A percentile compares a stretch with the other conserved stretches of the same genome.
These are phyloP conservation scores for Thamnidium elegans DNA, from an alignment of 192 early-diverging fungal species.

Conservation along the genomic window DNA sequence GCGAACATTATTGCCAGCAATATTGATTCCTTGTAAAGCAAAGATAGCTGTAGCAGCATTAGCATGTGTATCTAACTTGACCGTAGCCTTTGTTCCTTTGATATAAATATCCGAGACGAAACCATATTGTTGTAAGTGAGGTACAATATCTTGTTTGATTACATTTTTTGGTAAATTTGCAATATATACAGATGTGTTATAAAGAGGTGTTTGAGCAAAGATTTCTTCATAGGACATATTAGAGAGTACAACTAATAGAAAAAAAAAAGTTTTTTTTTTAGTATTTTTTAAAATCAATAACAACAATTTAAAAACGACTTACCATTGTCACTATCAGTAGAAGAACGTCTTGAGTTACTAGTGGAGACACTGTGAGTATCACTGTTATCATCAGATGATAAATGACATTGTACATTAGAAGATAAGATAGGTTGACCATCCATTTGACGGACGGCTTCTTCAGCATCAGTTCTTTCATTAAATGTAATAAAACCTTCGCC, in stretches of 20 bases:
- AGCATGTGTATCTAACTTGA: slow-evolving; percentile 82
- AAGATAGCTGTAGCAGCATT: slow-evolving; percentile 86
- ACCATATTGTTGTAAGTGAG: slow-evolving; percentile 78
- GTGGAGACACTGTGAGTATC: neutral
- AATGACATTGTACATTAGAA: slow-evolving; percentile 80
- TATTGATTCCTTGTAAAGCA: slow-evolving; percentile 63
- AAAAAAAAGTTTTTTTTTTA: slow-evolving; percentile 1
- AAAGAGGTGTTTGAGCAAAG: slow-evolving; percentile 69
- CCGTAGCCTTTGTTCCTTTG: slow-evolving; percentile 76
- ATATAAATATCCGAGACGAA: slow-evolving; percentile 75
- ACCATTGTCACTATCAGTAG: slow-evolving; percentile 12
- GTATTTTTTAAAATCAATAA: too few relatives aligned
- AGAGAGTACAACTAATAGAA: slow-evolving; percentile 9
- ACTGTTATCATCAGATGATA: slow-evolving; percentile 74
- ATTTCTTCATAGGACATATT: slow-evolving; percentile 68
- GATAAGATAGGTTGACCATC: slow-evolving; percentile 83
- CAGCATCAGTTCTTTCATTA: slow-evolving; percentile 76
- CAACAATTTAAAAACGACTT: neutral
- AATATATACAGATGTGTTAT: slow-evolving; percentile 87
- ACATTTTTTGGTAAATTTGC: slow-evolving; percentile 80
- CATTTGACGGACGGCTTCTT: slow-evolving; percentile 78
- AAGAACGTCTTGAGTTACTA: neutral
- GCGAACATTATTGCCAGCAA: slow-evolving; percentile 69
- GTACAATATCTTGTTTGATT: slow-evolving; percentile 61
- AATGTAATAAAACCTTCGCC: slow-evolving; percentile 88